Percentiles rank a stretch among this genome's conserved stretches.
phyloP scores from a whole-genome alignment of 2,329 filamentous ascomycete genomes.

The Botryotinia narcissicola region DNA sequence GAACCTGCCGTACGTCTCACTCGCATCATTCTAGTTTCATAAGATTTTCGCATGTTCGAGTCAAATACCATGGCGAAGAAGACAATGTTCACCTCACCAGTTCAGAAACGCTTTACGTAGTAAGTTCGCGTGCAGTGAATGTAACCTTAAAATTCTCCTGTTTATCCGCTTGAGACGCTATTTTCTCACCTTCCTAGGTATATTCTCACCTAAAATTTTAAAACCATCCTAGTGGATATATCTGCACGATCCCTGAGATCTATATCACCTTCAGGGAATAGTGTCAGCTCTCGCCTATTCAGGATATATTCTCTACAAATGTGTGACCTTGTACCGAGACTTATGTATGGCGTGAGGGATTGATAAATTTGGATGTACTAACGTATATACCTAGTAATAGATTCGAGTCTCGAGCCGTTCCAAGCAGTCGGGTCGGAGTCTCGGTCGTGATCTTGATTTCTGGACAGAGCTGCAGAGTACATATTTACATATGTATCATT shows the following conservation, averaged over 20 bases:
- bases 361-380: neutral
- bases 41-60: neutral
- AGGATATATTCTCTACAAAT: constrained; percentile 4
- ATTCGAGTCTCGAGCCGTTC: constrained; percentile 6
- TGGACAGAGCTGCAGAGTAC: neutral
- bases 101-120: neutral
- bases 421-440: constrained; percentile 6
- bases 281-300: neutral
- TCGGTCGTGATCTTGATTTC: neutral
- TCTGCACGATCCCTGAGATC: constrained; percentile 1
- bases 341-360: neutral
- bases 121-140: neutral
- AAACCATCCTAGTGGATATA: neutral
- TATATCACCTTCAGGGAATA: neutral
- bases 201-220: neutral
- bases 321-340: neutral
- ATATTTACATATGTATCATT: neutral
- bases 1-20: neutral
- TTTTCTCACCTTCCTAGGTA: constrained; percentile 1
- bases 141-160: constrained; percentile 6
- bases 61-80: neutral
- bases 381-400: neutral
- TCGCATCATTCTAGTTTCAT: neutral
- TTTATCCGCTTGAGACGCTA: neutral
- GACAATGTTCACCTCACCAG: neutral